Base-by-base conservation (phyloP, 768 basidiomycete genomes). In the Suillus subalutaceus region DNA sequence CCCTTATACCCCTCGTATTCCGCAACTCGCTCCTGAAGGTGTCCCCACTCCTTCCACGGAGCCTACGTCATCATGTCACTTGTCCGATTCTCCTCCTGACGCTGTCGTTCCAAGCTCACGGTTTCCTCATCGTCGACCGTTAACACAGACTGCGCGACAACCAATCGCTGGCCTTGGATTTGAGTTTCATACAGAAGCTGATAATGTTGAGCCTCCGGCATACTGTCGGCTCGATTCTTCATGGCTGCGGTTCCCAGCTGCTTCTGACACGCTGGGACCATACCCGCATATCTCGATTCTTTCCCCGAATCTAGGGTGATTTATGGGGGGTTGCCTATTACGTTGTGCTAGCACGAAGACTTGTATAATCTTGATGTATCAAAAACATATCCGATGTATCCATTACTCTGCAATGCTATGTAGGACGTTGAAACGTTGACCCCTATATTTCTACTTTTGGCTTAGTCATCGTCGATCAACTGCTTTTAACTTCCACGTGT, bases 161-260 rank as follows among this genome's bases (percentile, higher is more conserved):
- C 57, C 59, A 4, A 9, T 62, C 8, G 6, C 10, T 20, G 26
- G 30, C 30, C 38, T 23, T 10, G 63, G 50, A 16, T 30, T 16
- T 30, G 62, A 61, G 30, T 23, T 46, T 7, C 55, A 15, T 38
- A 68, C 70, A 55, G 71, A 70, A 52, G 26, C 1, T 20, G 70
- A 68, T 15, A 30, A 18, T 30, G 71, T 67, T 37, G 48, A 62
- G 12, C 67, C 65, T 4, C 78, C 78, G 44, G 44, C 66, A 32
- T 78, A 79, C 66, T 72, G 74, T 0, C 75, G 69, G 40, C 72
- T 75, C 32, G 78, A 78, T 48, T 62, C 70, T 8, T 67, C 64
- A 35, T 71, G 63, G 12, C 67, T 68, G 8, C 67, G 63, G 32
- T 70, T 71, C 43, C 70, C 70, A n/a, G 7, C 23, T 10, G 74